Evolutionary conservation across 805 yeast species (phyloP).

Genomic region (Maudiozyma barnettii): DNA sequence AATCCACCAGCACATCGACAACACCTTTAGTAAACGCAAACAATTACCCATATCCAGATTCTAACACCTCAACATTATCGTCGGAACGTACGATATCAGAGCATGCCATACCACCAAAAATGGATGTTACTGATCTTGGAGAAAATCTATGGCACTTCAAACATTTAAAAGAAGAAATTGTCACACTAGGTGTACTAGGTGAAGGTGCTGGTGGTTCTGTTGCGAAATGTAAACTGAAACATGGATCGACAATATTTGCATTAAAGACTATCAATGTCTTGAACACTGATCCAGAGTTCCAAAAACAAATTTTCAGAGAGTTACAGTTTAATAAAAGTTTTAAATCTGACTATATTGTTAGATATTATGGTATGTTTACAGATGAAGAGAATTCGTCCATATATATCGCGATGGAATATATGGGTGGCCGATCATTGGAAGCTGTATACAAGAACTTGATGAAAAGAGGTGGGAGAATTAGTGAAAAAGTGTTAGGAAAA

Average conservation of each 20-base stretch:
- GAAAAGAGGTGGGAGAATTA: conserved; percentile 70
- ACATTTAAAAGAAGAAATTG: conserved; percentile 44
- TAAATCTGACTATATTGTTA: conserved; percentile 74
- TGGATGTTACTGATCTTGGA: conserved; percentile 46
- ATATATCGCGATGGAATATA: conserved; percentile 93
- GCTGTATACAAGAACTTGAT: conserved; percentile 77
- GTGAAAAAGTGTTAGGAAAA: conserved; percentile 87
- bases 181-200: conserved; percentile 65
- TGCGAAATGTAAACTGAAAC: conserved; percentile 56
- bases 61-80: neutral
- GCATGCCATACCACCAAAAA: neutral
- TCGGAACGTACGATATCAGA: conserved; percentile 8
- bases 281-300: conserved; percentile 66
- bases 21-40: conserved; percentile 6
- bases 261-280: conserved; percentile 44
- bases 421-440: conserved; percentile 88
- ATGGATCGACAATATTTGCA: conserved; percentile 67
- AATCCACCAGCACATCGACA: conserved; percentile 7
- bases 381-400: conserved; percentile 70
- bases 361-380: conserved; percentile 86
- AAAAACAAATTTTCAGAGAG: conserved; percentile 84
- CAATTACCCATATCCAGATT: neutral
- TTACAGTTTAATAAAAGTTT: conserved; percentile 80
- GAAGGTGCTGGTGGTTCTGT: conserved; percentile 96
- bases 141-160: conserved; percentile 68